Base-by-base conservation (phyloP, 2,329 filamentous ascomycete genomes). In the Aphanoascus verrucosus region DNA sequence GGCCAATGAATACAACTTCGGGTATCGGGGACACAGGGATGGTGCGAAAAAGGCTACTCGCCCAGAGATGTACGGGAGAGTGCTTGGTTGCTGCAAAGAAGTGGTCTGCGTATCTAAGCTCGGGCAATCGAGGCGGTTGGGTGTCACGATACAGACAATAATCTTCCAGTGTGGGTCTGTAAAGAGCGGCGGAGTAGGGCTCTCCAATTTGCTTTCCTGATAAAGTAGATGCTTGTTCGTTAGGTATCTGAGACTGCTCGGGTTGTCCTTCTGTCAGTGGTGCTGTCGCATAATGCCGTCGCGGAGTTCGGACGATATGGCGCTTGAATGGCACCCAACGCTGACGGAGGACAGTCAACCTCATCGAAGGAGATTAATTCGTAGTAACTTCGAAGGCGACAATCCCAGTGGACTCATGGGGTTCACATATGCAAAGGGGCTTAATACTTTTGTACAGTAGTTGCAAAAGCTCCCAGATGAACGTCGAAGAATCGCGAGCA, bases 1-100 rank as follows among this genome's bases (percentile, higher is more conserved):
- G 77, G 15, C 84, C 84, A 3, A 87, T 72, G 62, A 88, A 85
- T 40, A 78, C 79, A 12, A 84, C 75, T 70, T 85, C 80, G 1
- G 81, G 80, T 31, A 77, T 69, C 20, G 66, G 61, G 7, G 74
- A 73, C 53, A 72, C 69, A 6, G 80, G 77, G 55, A 84, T 78
- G 2, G 72, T 70, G 59, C 78, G 79, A 67, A 86, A 86, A 55
- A 78, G 74, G 14, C 74, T 72, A 5, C 77, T 74, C 2, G 77
- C 80, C 74, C 78, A 84, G 53, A 84, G 71, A 58, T 82, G 76
- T n/a, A 68, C 64, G 5, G 76, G 79, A 0, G 72, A 72, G 47
- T 75, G 70, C 66, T 63, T 78, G 57, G 58, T 65, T 0, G 63
- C 63, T 1, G 66, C 61, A 60, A 78, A 78, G 58, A 78, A 69